Evolutionary conservation across 257 asterid species (phyloP).

Genomic region (Ligustrum vulgare): DNA sequence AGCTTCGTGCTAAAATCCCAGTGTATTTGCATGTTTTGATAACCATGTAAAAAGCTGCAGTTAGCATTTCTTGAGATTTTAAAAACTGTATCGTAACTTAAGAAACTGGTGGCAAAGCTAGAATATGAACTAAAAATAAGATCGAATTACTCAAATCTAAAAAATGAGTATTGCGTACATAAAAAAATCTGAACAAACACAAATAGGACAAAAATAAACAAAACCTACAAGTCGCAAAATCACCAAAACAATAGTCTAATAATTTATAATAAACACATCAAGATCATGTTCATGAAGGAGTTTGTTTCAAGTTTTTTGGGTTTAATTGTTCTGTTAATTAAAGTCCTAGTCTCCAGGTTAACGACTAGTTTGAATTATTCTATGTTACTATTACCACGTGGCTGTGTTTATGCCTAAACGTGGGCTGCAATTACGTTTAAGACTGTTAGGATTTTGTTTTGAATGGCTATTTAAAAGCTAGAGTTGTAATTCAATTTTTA

Average conservation of each 20-base stretch:
- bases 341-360: too few species aligned
- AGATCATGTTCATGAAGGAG: constrained; percentile 10
- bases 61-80: neutral
- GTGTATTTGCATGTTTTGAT: neutral
- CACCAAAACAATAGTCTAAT: neutral
- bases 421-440: too few species aligned
- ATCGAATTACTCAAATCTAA: neutral
- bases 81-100: neutral
- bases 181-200: neutral
- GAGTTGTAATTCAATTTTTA: too few species aligned
- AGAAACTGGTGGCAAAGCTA: neutral
- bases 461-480: too few species aligned
- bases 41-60: neutral
- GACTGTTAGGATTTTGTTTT: too few species aligned
- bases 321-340: too few species aligned
- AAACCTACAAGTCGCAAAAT: too few species aligned
- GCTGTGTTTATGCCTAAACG: too few species aligned
- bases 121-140: neutral
- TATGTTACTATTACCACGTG: too few species aligned
- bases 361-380: too few species aligned
- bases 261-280: too few species aligned
- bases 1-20: neutral
- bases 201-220: neutral
- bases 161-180: neutral
- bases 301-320: too few species aligned